Base-by-base conservation (phyloP, 2,329 filamentous ascomycete genomes). In the Xenoacremonium recifei region DNA sequence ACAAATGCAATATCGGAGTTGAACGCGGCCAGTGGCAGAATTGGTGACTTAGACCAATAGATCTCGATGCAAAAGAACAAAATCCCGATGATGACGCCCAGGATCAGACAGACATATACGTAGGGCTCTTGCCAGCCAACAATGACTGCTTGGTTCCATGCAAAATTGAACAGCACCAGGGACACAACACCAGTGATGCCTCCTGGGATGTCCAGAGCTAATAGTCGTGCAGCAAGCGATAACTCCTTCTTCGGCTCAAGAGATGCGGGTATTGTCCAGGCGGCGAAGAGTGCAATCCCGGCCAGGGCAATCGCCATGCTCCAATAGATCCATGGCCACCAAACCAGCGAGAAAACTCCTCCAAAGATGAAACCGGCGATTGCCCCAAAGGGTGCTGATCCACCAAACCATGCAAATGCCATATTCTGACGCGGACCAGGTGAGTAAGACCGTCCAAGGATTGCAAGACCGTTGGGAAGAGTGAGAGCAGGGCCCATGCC, bases 61-160 rank as follows among this genome's bases (percentile, higher is more conserved):
- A 40, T 3, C 17, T 47, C 45, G 7, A 39, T 42, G 6, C 4
- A 39, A n/a, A 44, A 41, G 34, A 44, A 44, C 10, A 18, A 5
- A 12, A 11, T 21, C 2, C 37, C 37, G 2, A 85, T 62, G 0
- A 81, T 27, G 3, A 79, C 42, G 0, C 82, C 81, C 3, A 84
- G 45, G 27, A 85, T 73, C 1, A 87, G 65, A 1, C 77, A 63
- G 0, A 76, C 64, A 44, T 77, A 75, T n/a, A 82, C 68, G 41
- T 80, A 80, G 0, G 77, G 66, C 6, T 69, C 66, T 2, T 63
- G 50, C 82, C 82, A 86, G 2, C 80, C 79, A 2, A 72, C 75
- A 0, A 78, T 67, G 0, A 79, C 73, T 0, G 77, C 81, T 55
- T 86, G 80, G 44, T 83, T 85, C 79, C 80, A 85, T 1, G 81